A percentile compares a stretch with the other conserved stretches of the same genome.
Conservation (phyloP, 768 basidiomycete genomes). For the Suillus brevipes region DNA sequence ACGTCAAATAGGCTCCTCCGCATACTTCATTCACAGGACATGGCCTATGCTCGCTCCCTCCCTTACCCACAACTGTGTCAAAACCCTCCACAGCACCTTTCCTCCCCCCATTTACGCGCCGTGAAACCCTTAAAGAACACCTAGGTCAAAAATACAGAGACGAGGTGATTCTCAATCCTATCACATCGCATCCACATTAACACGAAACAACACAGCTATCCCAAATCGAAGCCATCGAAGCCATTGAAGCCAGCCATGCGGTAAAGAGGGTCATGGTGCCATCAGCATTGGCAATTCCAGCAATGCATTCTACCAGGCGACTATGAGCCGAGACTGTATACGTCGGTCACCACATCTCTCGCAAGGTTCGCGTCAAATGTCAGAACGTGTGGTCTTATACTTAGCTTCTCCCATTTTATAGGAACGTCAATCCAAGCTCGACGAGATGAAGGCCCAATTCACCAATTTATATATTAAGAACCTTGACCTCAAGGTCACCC, state of each 20-base stretch:
- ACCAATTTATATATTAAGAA: conserved; percentile 99
- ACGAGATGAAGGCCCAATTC: conserved; percentile 96
- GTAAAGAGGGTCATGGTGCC: conserved; percentile 63
- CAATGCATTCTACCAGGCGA: conserved; percentile 81
- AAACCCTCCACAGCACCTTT: conserved; percentile 25
- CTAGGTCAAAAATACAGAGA: conserved; percentile 15
- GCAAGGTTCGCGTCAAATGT: conserved; percentile 61
- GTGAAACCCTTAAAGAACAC: not conserved
- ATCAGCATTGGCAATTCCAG: conserved; percentile 51
- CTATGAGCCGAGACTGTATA: conserved; percentile 90
- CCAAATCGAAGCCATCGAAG: conserved; percentile 36
- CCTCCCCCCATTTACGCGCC: conserved; percentile 34
- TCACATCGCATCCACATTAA: not conserved
- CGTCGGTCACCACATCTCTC: conserved; percentile 95
- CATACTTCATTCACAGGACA: conserved; percentile 66
- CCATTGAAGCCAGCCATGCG: too few relatives aligned
- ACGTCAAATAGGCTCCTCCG: conserved; percentile 45
- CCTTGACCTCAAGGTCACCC: conserved; percentile 77
- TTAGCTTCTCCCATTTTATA: conserved; percentile 26
- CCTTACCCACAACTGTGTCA: conserved; percentile 49
- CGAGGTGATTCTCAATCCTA: conserved; percentile 19
- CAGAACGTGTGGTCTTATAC: not conserved
- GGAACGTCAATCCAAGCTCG: conserved; percentile 98
- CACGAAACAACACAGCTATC: conserved; percentile 2
- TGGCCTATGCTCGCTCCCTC: conserved; percentile 72